Base-by-base conservation (phyloP, 768 basidiomycete genomes). In the Serendipita sp. region DNA sequence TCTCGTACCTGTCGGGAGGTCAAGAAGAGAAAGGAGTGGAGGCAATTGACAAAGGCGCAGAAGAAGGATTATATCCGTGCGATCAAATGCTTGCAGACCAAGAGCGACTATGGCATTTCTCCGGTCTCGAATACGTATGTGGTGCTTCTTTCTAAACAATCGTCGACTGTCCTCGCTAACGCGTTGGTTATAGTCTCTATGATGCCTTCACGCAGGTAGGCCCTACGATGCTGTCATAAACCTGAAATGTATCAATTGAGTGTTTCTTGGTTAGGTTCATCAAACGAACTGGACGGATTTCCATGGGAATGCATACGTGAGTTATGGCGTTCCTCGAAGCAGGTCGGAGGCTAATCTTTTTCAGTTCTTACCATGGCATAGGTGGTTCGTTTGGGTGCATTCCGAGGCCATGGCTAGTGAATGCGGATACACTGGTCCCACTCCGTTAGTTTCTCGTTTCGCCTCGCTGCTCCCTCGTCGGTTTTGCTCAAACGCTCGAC, bases 371-470 rank as follows among this genome's bases (percentile, higher is more conserved):
- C 56, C 56, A 16, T 60, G 56, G 56, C 56, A 60, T 36, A 60
- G 56, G 35, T 60, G 56, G 56, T 60, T 60, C 35, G 56, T 60
- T 4, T 60, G 56, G 56, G n/a, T 60, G 8, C 56, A 60, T 36
- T 4, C 23, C 1, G 28, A 60, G 34, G 56, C 56, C 18, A 30
- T 60, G 56, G 8, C 16, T 10, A 30, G 32, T 4, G 56, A 28
- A n/a, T 60, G 56, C n/a, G 56, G 34, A 2, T 60, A 60, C 35
- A 28, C 56, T 60, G 56, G 56, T 28, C 35, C 56, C 8, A n/a
- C 34, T 1, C 56, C 56, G 56, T 60, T 1, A 8, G 38, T 13
- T 7, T 41, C 13, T 41, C 1, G 1, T 41, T 41, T 41, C 23
- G 1, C 23, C 23, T 23, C 23, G 23, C 38, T 41, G 56, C 35